phyloP scores from a whole-genome alignment of 768 basidiomycete genomes.

The Hypsizygus marmoreus region DNA sequence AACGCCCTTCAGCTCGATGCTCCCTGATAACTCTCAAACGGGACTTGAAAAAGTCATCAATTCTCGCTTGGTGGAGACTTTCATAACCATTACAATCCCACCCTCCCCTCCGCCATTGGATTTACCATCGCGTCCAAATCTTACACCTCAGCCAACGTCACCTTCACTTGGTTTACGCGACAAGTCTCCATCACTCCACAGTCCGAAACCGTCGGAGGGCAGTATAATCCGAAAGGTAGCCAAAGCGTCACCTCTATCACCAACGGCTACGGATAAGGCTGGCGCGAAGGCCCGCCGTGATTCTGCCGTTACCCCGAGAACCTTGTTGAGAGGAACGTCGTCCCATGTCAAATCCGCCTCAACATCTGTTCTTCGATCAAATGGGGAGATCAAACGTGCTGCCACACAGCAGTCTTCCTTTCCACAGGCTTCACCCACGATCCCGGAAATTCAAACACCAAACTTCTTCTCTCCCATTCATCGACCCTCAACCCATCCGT shows the following conservation, averaged over 20 bases:
- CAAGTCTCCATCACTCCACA: slow-evolving; percentile 10
- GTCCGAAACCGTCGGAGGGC: slow-evolving; percentile 19
- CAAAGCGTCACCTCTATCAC: slow-evolving; percentile 21
- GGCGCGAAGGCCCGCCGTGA: slow-evolving; percentile 22
- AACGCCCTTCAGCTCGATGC: slow-evolving; percentile 32
- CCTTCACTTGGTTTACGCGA: slow-evolving; percentile 2
- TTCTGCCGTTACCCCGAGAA: slow-evolving; percentile 12
- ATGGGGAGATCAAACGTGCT: slow-evolving; percentile 20
- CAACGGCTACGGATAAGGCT: slow-evolving; percentile 23
- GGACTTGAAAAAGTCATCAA: slow-evolving; percentile 69
- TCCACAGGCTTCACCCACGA: slow-evolving; percentile 19
- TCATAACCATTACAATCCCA: slow-evolving; percentile 58
- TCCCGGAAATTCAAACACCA: slow-evolving; percentile 36
- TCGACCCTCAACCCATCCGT: slow-evolving; percentile 81
- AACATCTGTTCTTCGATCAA: slow-evolving; percentile 20
- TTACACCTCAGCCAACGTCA: slow-evolving; percentile 3
- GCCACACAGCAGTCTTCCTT: slow-evolving; percentile 15
- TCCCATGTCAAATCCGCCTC: slow-evolving; percentile 29
- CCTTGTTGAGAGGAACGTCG: slow-evolving; percentile 10
- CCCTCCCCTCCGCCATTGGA: slow-evolving; percentile 10
- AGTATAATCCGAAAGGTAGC: slow-evolving; percentile 14
- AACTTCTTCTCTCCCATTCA: slow-evolving; percentile 82
- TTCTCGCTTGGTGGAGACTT: slow-evolving; percentile 79
- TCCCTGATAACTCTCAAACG: slow-evolving; percentile 65
- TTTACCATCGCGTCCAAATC: not conserved